Evolutionary conservation across 345 rosid genomes (phyloP).

Genomic region (Pelargonium nanum): DNA sequence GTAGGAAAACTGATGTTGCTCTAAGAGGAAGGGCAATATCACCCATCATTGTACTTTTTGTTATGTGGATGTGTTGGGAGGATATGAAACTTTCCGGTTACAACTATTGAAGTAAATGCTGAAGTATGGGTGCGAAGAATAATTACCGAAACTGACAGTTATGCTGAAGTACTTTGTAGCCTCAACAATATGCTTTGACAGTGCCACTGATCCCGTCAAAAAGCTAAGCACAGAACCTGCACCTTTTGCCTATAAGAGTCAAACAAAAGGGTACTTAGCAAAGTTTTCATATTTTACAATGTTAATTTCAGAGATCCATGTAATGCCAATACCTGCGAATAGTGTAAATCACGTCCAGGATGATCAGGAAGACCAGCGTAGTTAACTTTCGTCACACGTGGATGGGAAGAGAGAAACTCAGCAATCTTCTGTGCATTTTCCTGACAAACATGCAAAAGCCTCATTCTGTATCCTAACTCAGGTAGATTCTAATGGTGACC

Average conservation of each 20-base stretch:
- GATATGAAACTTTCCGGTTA: not conserved
- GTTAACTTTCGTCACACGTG: slow-evolving; percentile 69
- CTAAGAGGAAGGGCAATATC: not conserved
- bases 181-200: slow-evolving; percentile 85
- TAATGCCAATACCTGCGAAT: slow-evolving; percentile 54
- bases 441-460: slow-evolving; percentile 24
- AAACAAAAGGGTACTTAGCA: not conserved
- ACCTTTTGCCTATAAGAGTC: slow-evolving; percentile 65
- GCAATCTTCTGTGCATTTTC: slow-evolving; percentile 87
- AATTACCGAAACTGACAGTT: slow-evolving; percentile 91
- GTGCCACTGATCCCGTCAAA: slow-evolving; percentile 73
- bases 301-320: not conserved
- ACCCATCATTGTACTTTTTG: not conserved
- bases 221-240: slow-evolving; percentile 95
- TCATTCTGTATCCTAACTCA: not conserved
- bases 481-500: not conserved
- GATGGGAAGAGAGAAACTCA: slow-evolving; percentile 69
- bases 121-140: slow-evolving; percentile 6
- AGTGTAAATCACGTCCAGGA: slow-evolving; percentile 79
- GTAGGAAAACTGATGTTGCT: too few species aligned
- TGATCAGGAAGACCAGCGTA: slow-evolving; percentile 82
- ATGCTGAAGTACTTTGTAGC: slow-evolving; percentile 83
- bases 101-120: not conserved
- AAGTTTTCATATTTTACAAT: too few species aligned
- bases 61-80: not conserved